Conservation (phyloP, 83 land plant genomes). For the Picea abies region DNA sequence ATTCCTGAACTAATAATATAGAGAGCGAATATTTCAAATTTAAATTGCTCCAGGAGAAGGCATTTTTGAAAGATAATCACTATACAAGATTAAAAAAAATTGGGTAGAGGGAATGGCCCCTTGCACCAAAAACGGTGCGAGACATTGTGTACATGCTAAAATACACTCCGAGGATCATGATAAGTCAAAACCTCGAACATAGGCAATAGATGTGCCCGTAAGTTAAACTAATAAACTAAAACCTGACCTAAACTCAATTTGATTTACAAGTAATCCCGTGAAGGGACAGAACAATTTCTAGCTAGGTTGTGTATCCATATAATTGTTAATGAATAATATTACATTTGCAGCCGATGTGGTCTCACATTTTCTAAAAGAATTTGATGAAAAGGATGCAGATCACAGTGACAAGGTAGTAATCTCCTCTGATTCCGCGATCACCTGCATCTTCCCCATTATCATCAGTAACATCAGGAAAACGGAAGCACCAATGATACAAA, state of each 20-base stretch:
- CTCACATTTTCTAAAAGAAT: constrained; percentile 10
- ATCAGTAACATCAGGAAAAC: not conserved
- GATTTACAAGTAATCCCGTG: constrained; percentile 14
- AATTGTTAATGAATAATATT: constrained; percentile 11
- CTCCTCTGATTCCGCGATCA: not conserved
- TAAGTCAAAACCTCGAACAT: not conserved
- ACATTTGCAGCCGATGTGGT: not conserved
- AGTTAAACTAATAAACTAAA: not conserved
- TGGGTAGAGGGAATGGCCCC: not conserved
- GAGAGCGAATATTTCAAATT: not conserved
- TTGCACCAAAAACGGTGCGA: not conserved
- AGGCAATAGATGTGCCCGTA: constrained; percentile 5
- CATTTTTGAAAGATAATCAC: not conserved
- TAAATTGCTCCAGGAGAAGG: not conserved
- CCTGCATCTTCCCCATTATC: constrained; percentile 13
- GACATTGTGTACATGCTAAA: constrained; percentile 12
- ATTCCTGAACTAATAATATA: not conserved
- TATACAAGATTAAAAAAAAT: constrained; percentile 8
- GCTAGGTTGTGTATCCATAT: constrained; percentile 11
- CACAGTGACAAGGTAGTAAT: not conserved
- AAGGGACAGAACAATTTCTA: constrained; percentile 16
- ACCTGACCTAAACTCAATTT: constrained; percentile 12
- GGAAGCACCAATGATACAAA: not conserved
- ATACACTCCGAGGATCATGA: not conserved
- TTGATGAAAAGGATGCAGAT: constrained; percentile 9